Evolutionary conservation across 2,329 filamentous ascomycete genomes (phyloP).

Genomic region (Ophiostoma montium): DNA sequence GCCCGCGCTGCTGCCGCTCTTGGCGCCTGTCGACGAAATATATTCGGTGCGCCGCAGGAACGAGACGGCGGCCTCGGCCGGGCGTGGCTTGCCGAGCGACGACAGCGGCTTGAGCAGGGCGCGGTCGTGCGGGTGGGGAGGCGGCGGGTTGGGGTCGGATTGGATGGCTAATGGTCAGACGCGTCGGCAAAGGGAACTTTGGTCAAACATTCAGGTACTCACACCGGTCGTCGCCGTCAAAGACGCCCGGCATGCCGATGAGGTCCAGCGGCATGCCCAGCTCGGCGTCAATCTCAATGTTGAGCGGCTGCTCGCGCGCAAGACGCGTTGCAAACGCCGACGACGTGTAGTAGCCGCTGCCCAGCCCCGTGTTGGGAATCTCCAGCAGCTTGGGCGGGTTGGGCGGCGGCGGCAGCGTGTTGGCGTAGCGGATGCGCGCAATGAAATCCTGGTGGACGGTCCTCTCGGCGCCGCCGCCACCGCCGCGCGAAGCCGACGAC

Average conservation of each 20-base stretch:
- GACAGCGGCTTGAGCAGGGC: conserved; percentile 71
- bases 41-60: conserved; percentile 96
- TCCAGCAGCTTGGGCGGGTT: conserved; percentile 94
- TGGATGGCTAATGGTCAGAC: conserved; percentile 55
- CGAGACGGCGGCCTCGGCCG: conserved; percentile 64
- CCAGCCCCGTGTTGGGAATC: conserved; percentile 83
- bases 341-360: conserved; percentile 76
- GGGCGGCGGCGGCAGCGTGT: conserved; percentile 85
- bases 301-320: conserved; percentile 80
- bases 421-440: conserved; percentile 86
- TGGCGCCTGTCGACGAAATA: conserved; percentile 51
- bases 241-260: conserved; percentile 86
- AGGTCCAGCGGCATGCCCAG: conserved; percentile 94
- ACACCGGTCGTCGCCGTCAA: conserved; percentile 92
- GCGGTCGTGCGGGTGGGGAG: conserved; percentile 71
- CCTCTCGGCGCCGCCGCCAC: conserved; percentile 33
- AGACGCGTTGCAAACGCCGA: conserved; percentile 81
- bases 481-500: conserved; percentile 26
- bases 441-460: conserved; percentile 90
- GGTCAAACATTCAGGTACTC: too few relatives aligned
- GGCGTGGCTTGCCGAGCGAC: conserved; percentile 70
- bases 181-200: too few relatives aligned
- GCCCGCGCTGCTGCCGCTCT: conserved; percentile 22
- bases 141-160: conserved; percentile 55
- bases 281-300: conserved; percentile 95